phyloP scores from a whole-genome alignment of 805 yeast genomes.

The Saccharomyces paradoxus region DNA sequence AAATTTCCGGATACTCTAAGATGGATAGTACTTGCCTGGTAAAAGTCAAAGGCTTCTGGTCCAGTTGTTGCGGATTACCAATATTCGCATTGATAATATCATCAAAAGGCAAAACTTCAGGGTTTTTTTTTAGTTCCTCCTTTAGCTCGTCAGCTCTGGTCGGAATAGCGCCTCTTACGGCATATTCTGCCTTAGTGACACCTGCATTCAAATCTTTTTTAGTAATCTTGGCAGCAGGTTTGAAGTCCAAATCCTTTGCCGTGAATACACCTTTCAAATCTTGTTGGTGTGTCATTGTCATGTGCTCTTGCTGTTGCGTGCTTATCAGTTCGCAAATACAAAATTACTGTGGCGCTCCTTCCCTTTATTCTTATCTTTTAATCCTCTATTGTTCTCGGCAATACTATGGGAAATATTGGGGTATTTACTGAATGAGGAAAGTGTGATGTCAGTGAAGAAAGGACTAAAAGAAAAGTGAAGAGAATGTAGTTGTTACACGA shows the following conservation, averaged over 20 bases:
- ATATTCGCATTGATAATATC: slow-evolving; percentile 82
- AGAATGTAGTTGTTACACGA: not conserved
- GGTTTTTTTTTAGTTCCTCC: slow-evolving; percentile 42
- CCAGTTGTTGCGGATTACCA: slow-evolving; percentile 96
- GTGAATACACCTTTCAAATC: not conserved
- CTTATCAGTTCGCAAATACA: not conserved
- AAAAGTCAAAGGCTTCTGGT: slow-evolving; percentile 88
- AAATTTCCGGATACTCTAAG: slow-evolving; percentile 73
- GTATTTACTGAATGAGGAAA: not conserved
- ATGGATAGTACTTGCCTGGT: slow-evolving; percentile 83
- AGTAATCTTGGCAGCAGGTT: slow-evolving; percentile 31
- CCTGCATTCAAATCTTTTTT: slow-evolving; percentile 55
- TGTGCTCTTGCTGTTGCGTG: not conserved
- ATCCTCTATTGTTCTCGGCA: not conserved
- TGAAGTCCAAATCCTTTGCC: slow-evolving; percentile 4
- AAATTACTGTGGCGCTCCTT: not conserved
- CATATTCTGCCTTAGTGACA: slow-evolving; percentile 82
- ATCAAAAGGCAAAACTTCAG: slow-evolving; percentile 63
- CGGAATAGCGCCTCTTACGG: slow-evolving; percentile 93
- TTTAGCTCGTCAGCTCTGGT: slow-evolving; percentile 80
- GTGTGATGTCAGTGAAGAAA: not conserved
- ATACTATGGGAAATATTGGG: not conserved
- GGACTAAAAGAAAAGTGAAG: not conserved
- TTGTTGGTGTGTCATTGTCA: not conserved
- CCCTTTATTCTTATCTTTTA: not conserved